Evolutionary conservation across 495 filamentous ascomycete genomes (phyloP).

Genomic region (Pyronema domesticum): DNA sequence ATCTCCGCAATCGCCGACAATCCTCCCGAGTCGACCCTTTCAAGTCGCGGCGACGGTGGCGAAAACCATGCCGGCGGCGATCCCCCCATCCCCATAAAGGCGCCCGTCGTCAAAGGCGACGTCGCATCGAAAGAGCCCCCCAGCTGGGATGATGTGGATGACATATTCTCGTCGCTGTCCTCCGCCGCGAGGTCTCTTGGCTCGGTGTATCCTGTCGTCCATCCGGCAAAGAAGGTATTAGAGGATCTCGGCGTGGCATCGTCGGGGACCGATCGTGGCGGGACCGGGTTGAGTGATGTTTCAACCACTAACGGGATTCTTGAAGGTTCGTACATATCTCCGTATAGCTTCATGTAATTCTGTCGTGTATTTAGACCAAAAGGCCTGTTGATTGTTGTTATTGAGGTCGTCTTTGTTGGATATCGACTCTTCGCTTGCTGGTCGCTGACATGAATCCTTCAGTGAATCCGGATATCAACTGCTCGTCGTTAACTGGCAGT

Average conservation of each 20-base stretch:
- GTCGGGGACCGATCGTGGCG: neutral
- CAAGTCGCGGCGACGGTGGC: neutral
- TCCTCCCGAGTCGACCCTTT: neutral
- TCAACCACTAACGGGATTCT: neutral
- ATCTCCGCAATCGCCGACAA: constrained; percentile 3
- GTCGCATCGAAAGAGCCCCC: neutral
- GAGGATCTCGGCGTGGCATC: neutral
- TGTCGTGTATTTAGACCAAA: neutral
- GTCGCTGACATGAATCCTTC: too few species aligned
- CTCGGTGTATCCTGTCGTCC: neutral
- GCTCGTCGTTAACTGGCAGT: too few species aligned
- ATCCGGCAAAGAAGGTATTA: neutral
- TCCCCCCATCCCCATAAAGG: neutral
- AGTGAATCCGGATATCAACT: too few species aligned
- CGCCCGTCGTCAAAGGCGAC: neutral
- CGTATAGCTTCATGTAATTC: too few species aligned
- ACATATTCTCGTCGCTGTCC: neutral
- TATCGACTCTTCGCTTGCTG: too few species aligned
- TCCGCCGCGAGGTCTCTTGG: neutral
- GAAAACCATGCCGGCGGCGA: too few species aligned
- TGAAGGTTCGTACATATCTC: neutral
- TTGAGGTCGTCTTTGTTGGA: neutral
- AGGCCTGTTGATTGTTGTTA: neutral
- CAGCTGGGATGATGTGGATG: neutral
- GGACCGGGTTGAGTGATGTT: neutral